phyloP scores from a whole-genome alignment of 306 rosid species.

The Fragaria iinumae region DNA sequence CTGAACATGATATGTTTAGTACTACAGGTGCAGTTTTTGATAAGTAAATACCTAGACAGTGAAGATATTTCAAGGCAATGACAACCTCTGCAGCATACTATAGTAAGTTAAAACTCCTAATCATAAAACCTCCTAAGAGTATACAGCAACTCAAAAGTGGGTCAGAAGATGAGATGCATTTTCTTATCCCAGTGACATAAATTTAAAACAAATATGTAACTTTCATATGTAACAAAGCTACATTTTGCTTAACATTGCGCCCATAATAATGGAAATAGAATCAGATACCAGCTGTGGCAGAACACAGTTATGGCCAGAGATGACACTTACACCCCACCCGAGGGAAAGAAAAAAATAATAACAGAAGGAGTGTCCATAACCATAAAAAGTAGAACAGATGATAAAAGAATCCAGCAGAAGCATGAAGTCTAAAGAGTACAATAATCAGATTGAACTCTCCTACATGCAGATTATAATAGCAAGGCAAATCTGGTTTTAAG shows the following conservation, averaged over 20 bases:
- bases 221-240: neutral
- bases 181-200: neutral
- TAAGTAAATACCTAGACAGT: conserved; percentile 79
- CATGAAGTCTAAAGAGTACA: neutral
- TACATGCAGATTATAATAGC: neutral
- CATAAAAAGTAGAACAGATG: neutral
- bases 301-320: neutral
- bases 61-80: conserved; percentile 89
- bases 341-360: neutral
- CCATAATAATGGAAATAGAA: neutral
- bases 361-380: neutral
- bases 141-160: neutral
- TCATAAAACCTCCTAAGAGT: neutral
- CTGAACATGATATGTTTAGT: neutral
- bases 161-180: neutral
- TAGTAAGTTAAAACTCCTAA: conserved; percentile 19
- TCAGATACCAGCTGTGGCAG: neutral
- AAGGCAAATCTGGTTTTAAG: neutral
- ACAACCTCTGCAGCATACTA: conserved; percentile 71
- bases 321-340: neutral
- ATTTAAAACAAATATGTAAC: neutral
- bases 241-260: too few relatives aligned
- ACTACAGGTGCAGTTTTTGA: neutral
- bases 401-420: neutral
- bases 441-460: neutral